Evolutionary conservation across 75 land plant genomes (phyloP), one percentile per base, ranked within the genome.

Genomic region (Larix kaempferi): DNA sequence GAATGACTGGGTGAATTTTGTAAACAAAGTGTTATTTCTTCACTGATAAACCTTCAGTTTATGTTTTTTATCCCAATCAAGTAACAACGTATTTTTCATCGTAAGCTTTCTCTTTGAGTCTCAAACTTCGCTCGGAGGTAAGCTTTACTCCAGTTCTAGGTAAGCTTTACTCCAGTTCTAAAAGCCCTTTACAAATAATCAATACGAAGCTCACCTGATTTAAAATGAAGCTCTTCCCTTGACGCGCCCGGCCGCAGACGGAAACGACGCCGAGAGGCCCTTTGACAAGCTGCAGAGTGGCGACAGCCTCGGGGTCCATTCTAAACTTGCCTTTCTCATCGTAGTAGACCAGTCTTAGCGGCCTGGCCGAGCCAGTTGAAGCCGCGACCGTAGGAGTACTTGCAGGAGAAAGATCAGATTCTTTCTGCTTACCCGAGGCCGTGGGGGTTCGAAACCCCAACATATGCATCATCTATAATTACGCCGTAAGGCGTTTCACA

Each of bases 251-350:
- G 21, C 97, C 99, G 64, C 97, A 96, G 33, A 96, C 99, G 14
- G 95, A 89, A 33, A 94, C 97, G 8, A 96, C 91, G 17, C 99
- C 99, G 33, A 96, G 82, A 49, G 99, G 99, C 3, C 87, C 99
- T 72, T 96, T 96, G 60, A 94, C 95, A 55, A 96, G 88, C 78
- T 96, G 99, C 12, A 96, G 86, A 27, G 93, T 63, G 5, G 98
- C 99, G 37, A 96, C 91, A 3, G 97, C 99, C 78, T 96, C 99
- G 0, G 93, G 91, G 80, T 96, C 99, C 99, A 96, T 96, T 72
- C 78, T 79, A 73, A 96, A 96, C 79, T 82, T 90, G 7, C 99
- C 95, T 54, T 88, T 86, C 72, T 92, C 92, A 78, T 96, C 98
- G 71, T 87, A 85, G 80, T 96, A 94, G 4, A 96, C 95, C 3